Evolutionary conservation across 345 rosid species (phyloP), one percentile per base, ranked within the genome.

Genomic region (Arabis hirsuta): DNA sequence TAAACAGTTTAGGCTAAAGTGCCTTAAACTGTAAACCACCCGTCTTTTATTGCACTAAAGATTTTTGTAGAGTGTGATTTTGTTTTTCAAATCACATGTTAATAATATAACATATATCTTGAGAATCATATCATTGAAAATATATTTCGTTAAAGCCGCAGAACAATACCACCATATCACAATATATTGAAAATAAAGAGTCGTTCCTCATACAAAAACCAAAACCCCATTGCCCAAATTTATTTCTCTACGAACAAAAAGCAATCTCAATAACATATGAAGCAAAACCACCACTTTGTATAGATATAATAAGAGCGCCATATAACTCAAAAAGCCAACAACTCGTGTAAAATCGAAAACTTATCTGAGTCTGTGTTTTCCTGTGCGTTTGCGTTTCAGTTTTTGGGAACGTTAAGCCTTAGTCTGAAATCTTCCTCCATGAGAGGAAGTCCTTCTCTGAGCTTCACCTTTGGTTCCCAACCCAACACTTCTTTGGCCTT

Each of bases 381-480:
- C 16, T 14, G 41, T 47, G 66, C 13, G 58, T 51, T 67, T 55
- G 55, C 34, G 29, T 62, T 87, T 42, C 83, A 85, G 12, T 76
- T 76, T 74, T 74, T 80, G 44, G 92, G 51, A 47, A 88, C 87
- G 36, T 80, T 84, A 13, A 92, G 93, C 83, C 98, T 88, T 64
- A 69, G 55, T 3, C 98, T 62, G 79, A 93, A 93, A 67, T 93
- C 98, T 65, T 84, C 86, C 80, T 87, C 98, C 98, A 93, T 90
- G 4, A 88, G 87, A 16, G 92, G 96, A 64, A 93, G 96, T 7
- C 98, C 98, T 12, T 90, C 92, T 56, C 83, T 82, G 75, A 92
- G 76, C 88, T 85, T 88, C 29, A 93, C 84, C 66, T 87, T 86
- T 0, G 98, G 98, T 57, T 90, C 97, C 98, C 98, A 93, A 34